A percentile compares a stretch with the other conserved stretches of the same genome.
phyloP scores from a whole-genome alignment of 2,329 filamentous ascomycete genomes.

The Pyricularia grisea region DNA sequence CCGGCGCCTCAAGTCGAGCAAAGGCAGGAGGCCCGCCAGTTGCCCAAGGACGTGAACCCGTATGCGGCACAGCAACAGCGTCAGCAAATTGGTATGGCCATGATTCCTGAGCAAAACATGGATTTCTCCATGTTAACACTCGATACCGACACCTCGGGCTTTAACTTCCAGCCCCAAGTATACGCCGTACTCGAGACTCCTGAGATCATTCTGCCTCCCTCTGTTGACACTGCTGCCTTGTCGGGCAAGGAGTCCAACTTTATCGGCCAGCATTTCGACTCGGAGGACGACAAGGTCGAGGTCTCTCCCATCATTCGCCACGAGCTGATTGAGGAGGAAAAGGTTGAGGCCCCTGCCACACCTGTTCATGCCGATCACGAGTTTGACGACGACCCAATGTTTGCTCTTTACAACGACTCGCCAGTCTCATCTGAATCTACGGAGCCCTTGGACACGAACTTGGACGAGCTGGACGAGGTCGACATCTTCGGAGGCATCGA shows the following conservation, averaged over 20 bases:
- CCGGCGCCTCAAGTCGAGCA: slow-evolving; percentile 25
- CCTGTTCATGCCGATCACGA: slow-evolving; percentile 41
- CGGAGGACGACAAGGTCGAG: slow-evolving; percentile 47
- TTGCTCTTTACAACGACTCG: slow-evolving; percentile 44
- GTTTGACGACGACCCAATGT: slow-evolving; percentile 54
- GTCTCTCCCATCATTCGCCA: slow-evolving; percentile 30
- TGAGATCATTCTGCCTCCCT: slow-evolving; percentile 28
- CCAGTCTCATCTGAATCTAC: slow-evolving; percentile 13
- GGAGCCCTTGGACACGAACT: slow-evolving; percentile 27
- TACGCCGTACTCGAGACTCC: slow-evolving; percentile 47
- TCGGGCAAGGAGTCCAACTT: slow-evolving; percentile 60
- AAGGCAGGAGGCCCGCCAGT: slow-evolving; percentile 25
- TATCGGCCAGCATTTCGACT: slow-evolving; percentile 32
- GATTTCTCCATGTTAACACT: slow-evolving; percentile 66
- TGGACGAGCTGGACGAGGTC: slow-evolving; percentile 27
- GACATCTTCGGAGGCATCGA: slow-evolving; percentile 45
- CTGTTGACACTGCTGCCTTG: slow-evolving; percentile 52
- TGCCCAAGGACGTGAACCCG: slow-evolving; percentile 59
- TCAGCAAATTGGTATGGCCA: slow-evolving; percentile 68
- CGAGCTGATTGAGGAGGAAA: slow-evolving; percentile 33
- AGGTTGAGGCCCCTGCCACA: slow-evolving; percentile 16
- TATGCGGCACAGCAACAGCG: slow-evolving; percentile 44
- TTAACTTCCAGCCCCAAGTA: slow-evolving; percentile 58
- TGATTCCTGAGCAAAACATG: slow-evolving; percentile 70
- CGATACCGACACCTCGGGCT: slow-evolving; percentile 35